A percentile compares a stretch with the other conserved stretches of the same genome.
Conservation (phyloP, 2,329 filamentous ascomycete species). For the Geosmithia putterillii region DNA sequence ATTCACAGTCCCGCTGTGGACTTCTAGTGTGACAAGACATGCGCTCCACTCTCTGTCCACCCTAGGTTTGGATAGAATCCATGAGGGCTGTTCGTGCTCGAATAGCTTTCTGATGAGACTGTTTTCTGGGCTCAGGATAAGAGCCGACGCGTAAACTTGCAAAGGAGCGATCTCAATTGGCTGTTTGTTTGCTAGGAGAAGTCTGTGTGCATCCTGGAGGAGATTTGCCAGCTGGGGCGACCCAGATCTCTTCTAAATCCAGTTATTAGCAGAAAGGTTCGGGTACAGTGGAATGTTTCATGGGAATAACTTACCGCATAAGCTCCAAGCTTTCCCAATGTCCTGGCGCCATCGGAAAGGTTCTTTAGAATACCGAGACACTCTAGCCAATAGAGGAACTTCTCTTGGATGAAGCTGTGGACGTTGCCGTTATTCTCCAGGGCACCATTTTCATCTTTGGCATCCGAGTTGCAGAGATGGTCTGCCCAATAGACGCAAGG, state of each 20-base stretch:
- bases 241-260: neutral
- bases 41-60: slow-evolving; percentile 1
- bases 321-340: neutral
- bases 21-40: slow-evolving; percentile 3
- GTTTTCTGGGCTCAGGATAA: slow-evolving; percentile 16
- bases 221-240: slow-evolving; percentile 1
- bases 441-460: neutral
- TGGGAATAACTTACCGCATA: neutral
- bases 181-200: slow-evolving; percentile 10
- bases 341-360: neutral
- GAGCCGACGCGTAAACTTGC: slow-evolving; percentile 19
- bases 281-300: neutral
- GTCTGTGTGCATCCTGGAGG: slow-evolving; percentile 16
- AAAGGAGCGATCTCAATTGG: slow-evolving; percentile 14
- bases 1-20: neutral
- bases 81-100: slow-evolving; percentile 1
- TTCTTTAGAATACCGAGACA: slow-evolving; percentile 18
- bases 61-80: neutral
- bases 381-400: slow-evolving; percentile 30
- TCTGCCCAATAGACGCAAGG: slow-evolving; percentile 9
- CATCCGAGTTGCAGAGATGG: slow-evolving; percentile 6
- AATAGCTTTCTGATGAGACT: slow-evolving; percentile 8
- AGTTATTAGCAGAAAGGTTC: neutral
- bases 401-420: slow-evolving; percentile 16
- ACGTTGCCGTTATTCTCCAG: neutral